Evolutionary conservation across 2,329 filamentous ascomycete genomes (phyloP).

Genomic region (Thyridium curvatum): DNA sequence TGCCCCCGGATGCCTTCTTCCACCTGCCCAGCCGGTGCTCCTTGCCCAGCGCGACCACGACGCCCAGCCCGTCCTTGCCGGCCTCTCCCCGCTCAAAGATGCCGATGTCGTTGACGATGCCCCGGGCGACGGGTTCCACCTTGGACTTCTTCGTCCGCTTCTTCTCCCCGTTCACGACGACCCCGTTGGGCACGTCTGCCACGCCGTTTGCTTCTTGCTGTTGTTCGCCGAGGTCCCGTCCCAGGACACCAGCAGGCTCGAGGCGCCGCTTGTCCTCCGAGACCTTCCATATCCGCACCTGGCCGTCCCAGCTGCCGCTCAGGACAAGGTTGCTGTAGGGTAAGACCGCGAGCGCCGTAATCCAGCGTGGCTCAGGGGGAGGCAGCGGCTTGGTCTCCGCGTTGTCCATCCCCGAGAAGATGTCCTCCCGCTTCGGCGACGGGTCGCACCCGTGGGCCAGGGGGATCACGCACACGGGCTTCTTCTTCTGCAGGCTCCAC

Average conservation of each 20-base stretch:
- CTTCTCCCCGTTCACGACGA: conserved; percentile 7
- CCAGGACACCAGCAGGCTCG: conserved; percentile 64
- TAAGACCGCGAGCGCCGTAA: conserved; percentile 80
- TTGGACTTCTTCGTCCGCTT: conserved; percentile 10
- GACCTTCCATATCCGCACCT: conserved; percentile 78
- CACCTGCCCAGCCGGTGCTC: conserved; percentile 82
- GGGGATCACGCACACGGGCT: conserved; percentile 74
- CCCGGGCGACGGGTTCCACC: conserved; percentile 23
- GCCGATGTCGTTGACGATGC: conserved; percentile 82
- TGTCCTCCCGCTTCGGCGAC: conserved; percentile 57
- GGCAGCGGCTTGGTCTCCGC: conserved; percentile 55
- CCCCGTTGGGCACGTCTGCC: conserved; percentile 5
- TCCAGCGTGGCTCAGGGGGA: conserved; percentile 70
- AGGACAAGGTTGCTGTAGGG: conserved; percentile 88
- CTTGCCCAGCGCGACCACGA: conserved; percentile 81
- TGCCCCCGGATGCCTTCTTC: conserved; percentile 57
- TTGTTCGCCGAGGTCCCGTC: conserved; percentile 26
- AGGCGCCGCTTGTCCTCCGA: conserved; percentile 77
- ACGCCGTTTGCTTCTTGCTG: conserved; percentile 14
- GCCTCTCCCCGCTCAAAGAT: conserved; percentile 79
- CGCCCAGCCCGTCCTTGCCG: conserved; percentile 69
- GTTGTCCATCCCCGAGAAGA: conserved; percentile 68
- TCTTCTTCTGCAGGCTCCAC: conserved; percentile 92
- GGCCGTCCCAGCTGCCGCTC: conserved; percentile 91
- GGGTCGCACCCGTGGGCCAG: conserved; percentile 82